Evolutionary conservation across 805 yeast species (phyloP).

Genomic region (Candida silvatica): DNA sequence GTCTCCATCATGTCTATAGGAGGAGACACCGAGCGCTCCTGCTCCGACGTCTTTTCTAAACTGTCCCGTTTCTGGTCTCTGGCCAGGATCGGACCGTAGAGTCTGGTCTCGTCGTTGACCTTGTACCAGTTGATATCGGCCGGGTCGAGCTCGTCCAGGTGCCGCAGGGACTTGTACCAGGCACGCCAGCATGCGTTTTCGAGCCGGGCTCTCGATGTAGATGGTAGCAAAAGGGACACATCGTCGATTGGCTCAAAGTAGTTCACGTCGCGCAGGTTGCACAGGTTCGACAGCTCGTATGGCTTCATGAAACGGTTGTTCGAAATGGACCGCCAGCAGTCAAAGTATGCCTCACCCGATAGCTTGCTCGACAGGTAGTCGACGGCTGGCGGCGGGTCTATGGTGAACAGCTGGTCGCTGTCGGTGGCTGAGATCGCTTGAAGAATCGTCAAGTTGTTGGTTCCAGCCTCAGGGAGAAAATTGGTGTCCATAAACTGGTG

Average conservation of each 20-base stretch:
- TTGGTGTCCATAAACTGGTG: constrained; percentile 25
- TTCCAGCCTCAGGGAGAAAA: constrained; percentile 13
- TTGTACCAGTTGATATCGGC: constrained; percentile 44
- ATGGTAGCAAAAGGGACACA: constrained; percentile 25
- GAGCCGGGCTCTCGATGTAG: constrained; percentile 35
- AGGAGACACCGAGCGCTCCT: too few species aligned
- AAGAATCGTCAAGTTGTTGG: constrained; percentile 16
- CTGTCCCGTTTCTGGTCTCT: too few species aligned
- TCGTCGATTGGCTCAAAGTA: constrained; percentile 22
- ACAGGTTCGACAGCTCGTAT: constrained; percentile 22
- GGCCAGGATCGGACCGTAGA: constrained; percentile 42
- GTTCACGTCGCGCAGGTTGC: constrained; percentile 14
- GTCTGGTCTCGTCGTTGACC: constrained; percentile 44
- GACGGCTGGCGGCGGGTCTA: constrained; percentile 22
- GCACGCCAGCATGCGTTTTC: constrained; percentile 92
- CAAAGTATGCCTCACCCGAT: constrained; percentile 26
- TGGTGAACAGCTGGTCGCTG: constrained; percentile 3
- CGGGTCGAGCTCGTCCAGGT: constrained; percentile 39
- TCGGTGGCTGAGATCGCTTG: constrained; percentile 17
- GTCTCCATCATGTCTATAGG: too few species aligned
- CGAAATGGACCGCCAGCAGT: constrained; percentile 33
- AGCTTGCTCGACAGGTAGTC: constrained; percentile 33
- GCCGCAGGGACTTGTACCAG: constrained; percentile 76
- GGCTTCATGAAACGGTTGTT: constrained; percentile 27
- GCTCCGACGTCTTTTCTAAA: too few species aligned